A percentile compares a stretch with the other conserved stretches of the same genome.
These are phyloP conservation scores for Wallacemonas sp. DNA, from an alignment of 208 protist genomes.

Conservation along the genomic window DNA sequence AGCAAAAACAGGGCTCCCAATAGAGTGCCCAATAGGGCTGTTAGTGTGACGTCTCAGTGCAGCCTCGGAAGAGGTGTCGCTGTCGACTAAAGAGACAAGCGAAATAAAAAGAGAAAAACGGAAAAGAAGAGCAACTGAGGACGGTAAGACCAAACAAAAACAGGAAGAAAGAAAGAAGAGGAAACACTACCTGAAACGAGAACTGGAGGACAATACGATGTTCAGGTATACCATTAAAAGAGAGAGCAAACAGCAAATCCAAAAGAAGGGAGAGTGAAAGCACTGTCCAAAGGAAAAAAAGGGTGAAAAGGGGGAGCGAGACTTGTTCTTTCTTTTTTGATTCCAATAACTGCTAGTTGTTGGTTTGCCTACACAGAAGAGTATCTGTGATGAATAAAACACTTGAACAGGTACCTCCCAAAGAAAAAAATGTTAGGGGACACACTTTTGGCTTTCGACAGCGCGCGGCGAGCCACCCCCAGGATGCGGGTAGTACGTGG, in stretches of 20 bases:
- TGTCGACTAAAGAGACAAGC: too few species aligned
- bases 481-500: too few species aligned
- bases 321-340: background rate
- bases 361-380: conserved; percentile 1
- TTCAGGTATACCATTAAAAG: too few species aligned
- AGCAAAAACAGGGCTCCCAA: background rate
- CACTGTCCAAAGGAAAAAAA: background rate
- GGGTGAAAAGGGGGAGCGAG: background rate
- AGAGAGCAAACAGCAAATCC: background rate
- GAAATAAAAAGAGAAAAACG: background rate
- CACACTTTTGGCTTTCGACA: too few species aligned
- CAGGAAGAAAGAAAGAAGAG: conserved; percentile 10
- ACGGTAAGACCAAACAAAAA: conserved; percentile 7
- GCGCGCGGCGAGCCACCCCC: too few species aligned
- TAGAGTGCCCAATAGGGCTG: background rate
- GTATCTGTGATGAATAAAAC: conserved; percentile 3
- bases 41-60: too few species aligned
- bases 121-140: conserved; percentile 9
- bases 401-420: background rate
- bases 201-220: too few species aligned
- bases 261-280: background rate
- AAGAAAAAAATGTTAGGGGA: conserved; percentile 11
- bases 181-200: too few species aligned
- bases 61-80: too few species aligned
- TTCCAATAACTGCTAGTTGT: background rate